These are phyloP conservation scores for Amborella trichopoda DNA, from an alignment of 164 flowering plant species.

Conservation along the genomic window DNA sequence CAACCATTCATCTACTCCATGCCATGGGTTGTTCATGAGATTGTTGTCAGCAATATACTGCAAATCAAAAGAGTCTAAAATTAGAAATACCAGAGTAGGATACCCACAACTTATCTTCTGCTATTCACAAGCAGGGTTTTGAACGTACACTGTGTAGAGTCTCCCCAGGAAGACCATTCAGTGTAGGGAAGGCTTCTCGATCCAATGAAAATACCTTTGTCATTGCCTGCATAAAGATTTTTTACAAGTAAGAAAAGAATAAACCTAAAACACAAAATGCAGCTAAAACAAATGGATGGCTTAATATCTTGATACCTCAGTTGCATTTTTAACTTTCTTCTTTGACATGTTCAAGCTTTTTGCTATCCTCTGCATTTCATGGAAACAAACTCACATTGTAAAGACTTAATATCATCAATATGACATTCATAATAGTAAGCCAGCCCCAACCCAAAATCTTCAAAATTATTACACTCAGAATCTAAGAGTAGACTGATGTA, in stretches of 20 bases:
- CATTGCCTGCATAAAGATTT: slow-evolving; percentile 41
- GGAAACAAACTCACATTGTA: too few species aligned
- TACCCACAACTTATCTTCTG: not conserved
- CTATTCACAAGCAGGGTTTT: not conserved
- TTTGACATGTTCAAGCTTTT: slow-evolving; percentile 71
- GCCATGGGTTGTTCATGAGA: slow-evolving; percentile 85
- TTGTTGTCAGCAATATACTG: slow-evolving; percentile 86
- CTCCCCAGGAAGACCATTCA: slow-evolving; percentile 92
- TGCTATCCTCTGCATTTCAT: slow-evolving; percentile 63
- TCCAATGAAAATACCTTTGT: slow-evolving; percentile 78
- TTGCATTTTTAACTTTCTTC: slow-evolving; percentile 85
- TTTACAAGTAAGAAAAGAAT: not conserved
- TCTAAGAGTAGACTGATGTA: too few species aligned
- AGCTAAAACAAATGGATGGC: too few species aligned
- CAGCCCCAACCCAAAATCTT: too few species aligned
- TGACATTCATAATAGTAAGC: too few species aligned
- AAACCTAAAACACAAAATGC: not conserved
- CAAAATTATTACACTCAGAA: too few species aligned
- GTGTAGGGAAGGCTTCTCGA: slow-evolving; percentile 77
- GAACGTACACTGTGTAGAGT: slow-evolving; percentile 81
- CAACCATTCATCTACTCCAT: slow-evolving; percentile 74
- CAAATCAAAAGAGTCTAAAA: slow-evolving; percentile 4
- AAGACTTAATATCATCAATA: too few species aligned
- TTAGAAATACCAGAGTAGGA: not conserved
- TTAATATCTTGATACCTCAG: slow-evolving; percentile 75